Evolutionary conservation across 2,329 filamentous ascomycete genomes (phyloP).

Genomic region (Chalaropsis ovoidea): DNA sequence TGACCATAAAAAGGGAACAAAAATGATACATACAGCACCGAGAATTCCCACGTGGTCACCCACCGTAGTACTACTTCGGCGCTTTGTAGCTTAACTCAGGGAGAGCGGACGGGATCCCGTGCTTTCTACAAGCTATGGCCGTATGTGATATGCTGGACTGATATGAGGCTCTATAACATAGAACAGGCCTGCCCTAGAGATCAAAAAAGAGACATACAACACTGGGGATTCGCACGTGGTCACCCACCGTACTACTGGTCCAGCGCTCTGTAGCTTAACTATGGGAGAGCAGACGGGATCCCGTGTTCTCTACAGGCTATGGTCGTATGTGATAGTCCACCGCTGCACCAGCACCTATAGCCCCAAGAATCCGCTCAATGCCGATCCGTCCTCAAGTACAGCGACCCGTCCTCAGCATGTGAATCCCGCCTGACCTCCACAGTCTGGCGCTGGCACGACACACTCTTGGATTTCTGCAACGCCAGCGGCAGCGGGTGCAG

Average conservation of each 20-base stretch:
- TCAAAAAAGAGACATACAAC: constrained; percentile 1
- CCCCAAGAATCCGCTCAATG: not conserved
- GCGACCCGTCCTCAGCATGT: not conserved
- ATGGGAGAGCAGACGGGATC: constrained; percentile 12
- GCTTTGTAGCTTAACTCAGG: constrained; percentile 21
- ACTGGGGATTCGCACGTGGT: constrained; percentile 12
- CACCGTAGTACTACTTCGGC: constrained; percentile 19
- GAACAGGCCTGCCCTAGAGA: too few relatives aligned
- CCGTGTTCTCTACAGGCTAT: constrained; percentile 13
- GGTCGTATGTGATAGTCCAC: not conserved
- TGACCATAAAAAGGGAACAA: too few relatives aligned
- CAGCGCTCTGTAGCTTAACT: constrained; percentile 15
- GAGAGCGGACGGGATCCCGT: constrained; percentile 23
- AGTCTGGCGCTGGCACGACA: not conserved
- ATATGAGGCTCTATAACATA: too few relatives aligned
- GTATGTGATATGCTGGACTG: not conserved
- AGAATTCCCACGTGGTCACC: constrained; percentile 21
- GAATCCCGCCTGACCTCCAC: not conserved
- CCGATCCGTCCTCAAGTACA: not conserved
- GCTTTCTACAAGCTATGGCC: constrained; percentile 24
- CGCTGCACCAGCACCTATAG: not conserved
- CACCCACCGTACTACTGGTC: constrained; percentile 14
- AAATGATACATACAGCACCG: constrained; percentile 18
- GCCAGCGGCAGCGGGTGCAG: not conserved
- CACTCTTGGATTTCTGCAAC: not conserved